phyloP scores from a whole-genome alignment of 768 basidiomycete genomes.

The Kwoniella dejecticola region DNA sequence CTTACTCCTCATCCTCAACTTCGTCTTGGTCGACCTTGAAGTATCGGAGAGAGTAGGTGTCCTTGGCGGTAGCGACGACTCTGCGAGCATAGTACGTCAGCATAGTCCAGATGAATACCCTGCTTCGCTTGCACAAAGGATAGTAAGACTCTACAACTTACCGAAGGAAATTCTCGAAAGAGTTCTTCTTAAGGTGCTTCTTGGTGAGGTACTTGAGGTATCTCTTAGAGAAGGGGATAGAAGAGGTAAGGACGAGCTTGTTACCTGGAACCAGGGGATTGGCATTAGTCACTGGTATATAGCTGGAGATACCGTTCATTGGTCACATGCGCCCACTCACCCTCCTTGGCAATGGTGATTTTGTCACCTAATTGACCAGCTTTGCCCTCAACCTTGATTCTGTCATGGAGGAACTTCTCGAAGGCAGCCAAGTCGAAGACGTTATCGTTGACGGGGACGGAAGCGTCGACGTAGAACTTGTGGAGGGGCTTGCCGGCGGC shows the following conservation, averaged over 20 bases:
- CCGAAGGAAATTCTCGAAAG: slow-evolving; percentile 94
- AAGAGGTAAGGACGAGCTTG: slow-evolving; percentile 81
- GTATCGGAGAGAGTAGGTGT: slow-evolving; percentile 91
- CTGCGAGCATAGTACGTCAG: slow-evolving; percentile 53
- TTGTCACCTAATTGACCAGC: slow-evolving; percentile 63
- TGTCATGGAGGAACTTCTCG: slow-evolving; percentile 67
- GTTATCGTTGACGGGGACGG: slow-evolving; percentile 54
- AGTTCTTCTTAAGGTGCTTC: slow-evolving; percentile 98
- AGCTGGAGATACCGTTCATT: background rate
- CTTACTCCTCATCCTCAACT: slow-evolving; percentile 56
- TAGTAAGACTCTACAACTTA: slow-evolving; percentile 49
- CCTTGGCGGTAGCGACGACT: slow-evolving; percentile 91
- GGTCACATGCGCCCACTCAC: slow-evolving; percentile 59
- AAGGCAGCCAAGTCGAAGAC: slow-evolving; percentile 64
- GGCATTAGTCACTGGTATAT: slow-evolving; percentile 5
- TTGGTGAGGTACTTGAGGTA: slow-evolving; percentile 97
- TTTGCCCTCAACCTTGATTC: slow-evolving; percentile 57
- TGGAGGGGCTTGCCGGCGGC: slow-evolving; percentile 52
- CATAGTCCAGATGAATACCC: no score
- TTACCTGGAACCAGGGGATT: slow-evolving; percentile 56
- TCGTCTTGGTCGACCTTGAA: slow-evolving; percentile 60
- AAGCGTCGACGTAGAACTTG: slow-evolving; percentile 56
- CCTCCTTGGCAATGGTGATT: slow-evolving; percentile 82
- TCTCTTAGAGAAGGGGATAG: slow-evolving; percentile 89
- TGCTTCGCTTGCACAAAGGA: no score